Evolutionary conservation across 2,329 filamentous ascomycete genomes (phyloP), one percentile per base, ranked within the genome.

Genomic region (Calonectria montana): DNA sequence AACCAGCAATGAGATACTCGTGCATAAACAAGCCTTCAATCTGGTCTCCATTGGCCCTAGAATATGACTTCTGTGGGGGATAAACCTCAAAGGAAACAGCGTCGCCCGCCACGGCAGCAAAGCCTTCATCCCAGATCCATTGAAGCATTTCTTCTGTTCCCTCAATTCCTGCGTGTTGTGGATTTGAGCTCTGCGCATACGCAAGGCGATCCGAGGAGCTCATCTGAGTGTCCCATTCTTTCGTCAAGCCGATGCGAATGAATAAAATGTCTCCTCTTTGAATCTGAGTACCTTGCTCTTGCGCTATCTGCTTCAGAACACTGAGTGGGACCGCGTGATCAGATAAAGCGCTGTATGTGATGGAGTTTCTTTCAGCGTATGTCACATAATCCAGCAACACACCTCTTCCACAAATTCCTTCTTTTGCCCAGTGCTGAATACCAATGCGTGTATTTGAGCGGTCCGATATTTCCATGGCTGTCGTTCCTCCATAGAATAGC

Each of bases 71-170:
- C 68, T 83, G 64, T 43, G 82, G 75, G 21, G 85, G 84, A 71
- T 85, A 87, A 2, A 86, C 86, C 77, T 91, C 89, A 69, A 89
- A 87, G 21, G 80, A 71, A 9, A 89, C 86, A 71, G 86, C 85
- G 70, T 91, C 90, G 4, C 89, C 87, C 0, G 87, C 90, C 1
- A 90, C 86, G 3, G 89, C 90, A 0, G 88, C 82, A 73, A 91
- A 90, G 31, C 59, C 67, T 21, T 87, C 84, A 72, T 90, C 86
- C 88, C 89, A 91, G 55, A 91, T 81, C 89, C 89, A 91, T 59
- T 85, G 83, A 43, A 90, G 82, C 48, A 85, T 85, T 13, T 84
- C 84, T 37, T 86, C 82, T 12, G 84, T 85, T 3, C 86, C 86
- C 68, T 88, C 84, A 12, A 89, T 83, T 12, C 88, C 88, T 67